These are phyloP conservation scores for Rhizopus microsporus DNA, from an alignment of 371 early-diverging fungal genomes.

Conservation along the genomic window DNA sequence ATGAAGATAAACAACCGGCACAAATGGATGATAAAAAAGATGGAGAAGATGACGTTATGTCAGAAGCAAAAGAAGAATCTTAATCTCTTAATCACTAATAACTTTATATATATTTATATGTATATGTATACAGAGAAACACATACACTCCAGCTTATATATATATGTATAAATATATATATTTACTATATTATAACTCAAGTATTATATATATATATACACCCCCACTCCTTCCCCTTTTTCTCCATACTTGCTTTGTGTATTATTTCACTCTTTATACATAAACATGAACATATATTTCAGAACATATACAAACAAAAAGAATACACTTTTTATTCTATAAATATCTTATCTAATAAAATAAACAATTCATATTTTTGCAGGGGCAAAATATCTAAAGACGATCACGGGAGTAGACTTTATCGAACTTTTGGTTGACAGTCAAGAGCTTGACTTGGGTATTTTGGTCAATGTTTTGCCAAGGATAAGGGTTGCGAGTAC, in stretches of 20 bases:
- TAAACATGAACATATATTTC: not conserved
- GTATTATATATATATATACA: slow-evolving; percentile 9
- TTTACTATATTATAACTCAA: too few relatives aligned
- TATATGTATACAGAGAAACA: not conserved
- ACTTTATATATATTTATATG: not conserved
- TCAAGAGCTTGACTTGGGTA: slow-evolving; percentile 54
- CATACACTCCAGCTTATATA: too few relatives aligned
- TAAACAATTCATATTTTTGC: not conserved
- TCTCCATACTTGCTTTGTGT: slow-evolving; percentile 5
- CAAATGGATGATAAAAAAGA: not conserved
- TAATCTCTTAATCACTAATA: not conserved
- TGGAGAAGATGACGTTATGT: slow-evolving; percentile 20
- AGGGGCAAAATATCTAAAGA: slow-evolving; percentile 6
- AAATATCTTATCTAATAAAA: not conserved
- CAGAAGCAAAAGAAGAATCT: slow-evolving; percentile 12
- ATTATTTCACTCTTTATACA: slow-evolving; percentile 5
- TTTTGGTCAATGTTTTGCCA: slow-evolving; percentile 58
- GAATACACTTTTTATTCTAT: slow-evolving; percentile 12
- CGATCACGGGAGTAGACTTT: slow-evolving; percentile 35
- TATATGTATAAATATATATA: too few relatives aligned
- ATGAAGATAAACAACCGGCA: slow-evolving; percentile 6
- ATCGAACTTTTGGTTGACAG: slow-evolving; percentile 57
- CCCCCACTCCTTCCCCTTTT: slow-evolving; percentile 2
- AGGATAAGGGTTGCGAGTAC: slow-evolving; percentile 56
- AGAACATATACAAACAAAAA: not conserved